Conservation (phyloP, 208 protist genomes). For the Crithidia fasciculata region DNA sequence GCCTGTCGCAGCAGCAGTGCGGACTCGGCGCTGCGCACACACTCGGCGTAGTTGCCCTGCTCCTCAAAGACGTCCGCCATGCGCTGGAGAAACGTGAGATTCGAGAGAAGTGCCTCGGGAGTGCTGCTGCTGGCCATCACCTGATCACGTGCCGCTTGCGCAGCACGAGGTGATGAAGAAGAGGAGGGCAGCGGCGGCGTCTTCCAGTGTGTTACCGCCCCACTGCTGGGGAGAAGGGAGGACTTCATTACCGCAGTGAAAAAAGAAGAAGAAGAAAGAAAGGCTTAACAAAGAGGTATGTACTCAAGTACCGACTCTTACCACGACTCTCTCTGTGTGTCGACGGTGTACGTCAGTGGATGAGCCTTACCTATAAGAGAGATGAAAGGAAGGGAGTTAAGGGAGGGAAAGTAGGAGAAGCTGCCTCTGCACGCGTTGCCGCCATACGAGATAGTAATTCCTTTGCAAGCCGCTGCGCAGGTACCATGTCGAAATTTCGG, state of each 20-base stretch:
- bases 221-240: not conserved
- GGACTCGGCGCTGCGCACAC: slow-evolving; percentile 75
- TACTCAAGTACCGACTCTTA: too few species aligned
- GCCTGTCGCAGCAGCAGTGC: slow-evolving; percentile 69
- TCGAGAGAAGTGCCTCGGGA: slow-evolving; percentile 26
- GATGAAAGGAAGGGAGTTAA: too few species aligned
- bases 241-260: slow-evolving; percentile 8
- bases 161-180: not conserved
- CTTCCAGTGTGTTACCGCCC: slow-evolving; percentile 17
- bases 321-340: too few species aligned
- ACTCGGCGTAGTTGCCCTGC: slow-evolving; percentile 78
- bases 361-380: too few species aligned
- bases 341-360: too few species aligned
- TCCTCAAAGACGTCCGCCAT: slow-evolving; percentile 64
- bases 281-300: not conserved
- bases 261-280: not conserved
- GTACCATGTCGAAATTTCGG: too few species aligned
- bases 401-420: too few species aligned
- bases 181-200: not conserved
- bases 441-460: too few species aligned
- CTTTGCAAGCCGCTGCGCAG: too few species aligned
- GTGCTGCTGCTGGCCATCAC: not conserved
- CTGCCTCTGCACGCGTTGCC: too few species aligned
- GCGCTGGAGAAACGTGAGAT: slow-evolving; percentile 66
- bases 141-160: not conserved